Percentiles rank a stretch among this genome's conserved stretches.
Evolutionary conservation across 78 protist genomes (phyloP).

Genomic region (Emiliania huxleyi): DNA sequence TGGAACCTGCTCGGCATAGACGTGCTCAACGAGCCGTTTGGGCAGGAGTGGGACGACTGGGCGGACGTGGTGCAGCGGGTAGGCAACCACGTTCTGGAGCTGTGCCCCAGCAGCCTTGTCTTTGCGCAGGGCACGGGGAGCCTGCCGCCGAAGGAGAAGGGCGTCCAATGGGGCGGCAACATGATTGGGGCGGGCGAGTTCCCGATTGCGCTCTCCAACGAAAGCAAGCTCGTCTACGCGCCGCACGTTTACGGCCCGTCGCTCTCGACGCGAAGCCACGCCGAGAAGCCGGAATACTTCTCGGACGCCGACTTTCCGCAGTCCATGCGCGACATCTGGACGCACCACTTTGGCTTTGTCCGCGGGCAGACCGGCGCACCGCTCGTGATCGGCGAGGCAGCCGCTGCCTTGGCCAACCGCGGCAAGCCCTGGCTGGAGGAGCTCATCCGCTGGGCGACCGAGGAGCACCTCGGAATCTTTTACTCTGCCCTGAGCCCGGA

Average conservation of each 20-base stretch:
- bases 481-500: neutral
- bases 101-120: neutral
- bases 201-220: neutral
- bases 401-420: neutral
- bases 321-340: neutral
- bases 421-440: neutral
- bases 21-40: neutral
- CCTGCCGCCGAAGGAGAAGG: neutral
- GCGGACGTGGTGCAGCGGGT: neutral
- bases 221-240: neutral
- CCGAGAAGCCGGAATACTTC: neutral
- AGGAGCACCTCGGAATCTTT: neutral
- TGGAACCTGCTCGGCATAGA: neutral
- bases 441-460: neutral
- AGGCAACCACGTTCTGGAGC: neutral
- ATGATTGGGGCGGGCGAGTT: neutral
- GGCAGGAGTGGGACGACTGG: neutral
- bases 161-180: neutral
- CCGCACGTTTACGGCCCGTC: neutral
- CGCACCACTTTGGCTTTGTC: neutral
- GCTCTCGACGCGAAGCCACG: neutral
- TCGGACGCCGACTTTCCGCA: neutral
- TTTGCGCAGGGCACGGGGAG: neutral
- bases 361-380: neutral
- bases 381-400: neutral